Evolutionary conservation across 2,329 filamentous ascomycete genomes (phyloP).

Genomic region (Colletotrichum zoysiae): DNA sequence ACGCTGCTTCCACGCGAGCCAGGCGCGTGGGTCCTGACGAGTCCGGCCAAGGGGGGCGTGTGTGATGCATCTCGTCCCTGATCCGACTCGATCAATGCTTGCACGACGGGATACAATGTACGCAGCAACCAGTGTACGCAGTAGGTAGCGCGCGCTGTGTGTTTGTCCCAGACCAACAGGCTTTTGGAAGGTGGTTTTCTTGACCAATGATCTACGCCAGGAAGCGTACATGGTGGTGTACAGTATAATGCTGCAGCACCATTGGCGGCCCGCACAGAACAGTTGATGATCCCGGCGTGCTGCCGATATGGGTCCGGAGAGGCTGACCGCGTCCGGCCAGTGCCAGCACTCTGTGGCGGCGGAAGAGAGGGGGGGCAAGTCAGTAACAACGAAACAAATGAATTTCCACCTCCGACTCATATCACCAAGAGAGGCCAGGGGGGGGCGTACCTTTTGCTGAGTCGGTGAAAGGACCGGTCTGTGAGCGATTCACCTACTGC

Average conservation of each 20-base stretch:
- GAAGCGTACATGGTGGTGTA: conserved; percentile 12
- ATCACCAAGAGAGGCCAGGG: not conserved
- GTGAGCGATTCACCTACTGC: conserved; percentile 6
- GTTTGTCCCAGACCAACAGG: not conserved
- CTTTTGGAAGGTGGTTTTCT: not conserved
- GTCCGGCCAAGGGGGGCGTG: not conserved
- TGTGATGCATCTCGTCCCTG: not conserved
- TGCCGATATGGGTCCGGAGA: conserved; percentile 2
- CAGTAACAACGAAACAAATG: conserved; percentile 24
- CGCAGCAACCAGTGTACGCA: not conserved
- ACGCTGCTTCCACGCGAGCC: conserved; percentile 22
- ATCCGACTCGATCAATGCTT: not conserved
- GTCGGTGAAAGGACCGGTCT: conserved; percentile 1
- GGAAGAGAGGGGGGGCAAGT: conserved; percentile 18
- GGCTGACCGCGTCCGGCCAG: conserved; percentile 12
- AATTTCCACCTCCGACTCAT: conserved; percentile 14
- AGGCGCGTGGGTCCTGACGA: conserved; percentile 22
- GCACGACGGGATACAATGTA: not conserved
- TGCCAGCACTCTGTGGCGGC: conserved; percentile 9
- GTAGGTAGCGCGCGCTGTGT: not conserved
- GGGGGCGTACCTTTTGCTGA: conserved; percentile 1
- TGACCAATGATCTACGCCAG: conserved; percentile 33
- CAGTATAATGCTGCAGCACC: not conserved
- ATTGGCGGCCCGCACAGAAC: conserved; percentile 27
- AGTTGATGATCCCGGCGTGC: conserved; percentile 33